Evolutionary conservation across 768 basidiomycete genomes (phyloP).

Genomic region (Lepiota brunneoincarnata): DNA sequence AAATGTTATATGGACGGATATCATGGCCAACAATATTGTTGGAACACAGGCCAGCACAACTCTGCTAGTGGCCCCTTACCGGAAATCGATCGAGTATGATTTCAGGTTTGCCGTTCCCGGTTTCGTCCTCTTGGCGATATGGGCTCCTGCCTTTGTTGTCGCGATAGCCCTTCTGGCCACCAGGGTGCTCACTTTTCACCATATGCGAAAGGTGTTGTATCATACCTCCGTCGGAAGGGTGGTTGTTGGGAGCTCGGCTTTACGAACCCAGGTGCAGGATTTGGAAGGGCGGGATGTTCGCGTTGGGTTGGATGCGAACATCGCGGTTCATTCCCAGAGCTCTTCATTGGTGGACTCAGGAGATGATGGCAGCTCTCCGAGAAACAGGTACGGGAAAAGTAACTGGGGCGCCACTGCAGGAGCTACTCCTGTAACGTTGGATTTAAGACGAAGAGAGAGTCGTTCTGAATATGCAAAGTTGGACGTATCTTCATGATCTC

Average conservation of each 20-base stretch:
- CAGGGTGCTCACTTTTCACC: neutral
- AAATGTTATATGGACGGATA: neutral
- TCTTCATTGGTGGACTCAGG: no score
- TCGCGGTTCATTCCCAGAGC: no score
- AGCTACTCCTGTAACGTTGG: no score
- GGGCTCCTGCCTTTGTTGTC: neutral
- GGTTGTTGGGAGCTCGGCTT: neutral
- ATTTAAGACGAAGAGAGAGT: no score
- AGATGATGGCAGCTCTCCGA: no score
- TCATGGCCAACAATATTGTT: neutral
- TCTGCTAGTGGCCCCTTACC: neutral
- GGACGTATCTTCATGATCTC: no score
- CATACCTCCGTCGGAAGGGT: slow-evolving; percentile 1
- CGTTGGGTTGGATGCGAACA: no score
- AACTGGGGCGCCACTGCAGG: no score
- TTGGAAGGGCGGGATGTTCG: neutral
- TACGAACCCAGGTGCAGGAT: neutral
- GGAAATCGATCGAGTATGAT: neutral
- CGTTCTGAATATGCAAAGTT: no score
- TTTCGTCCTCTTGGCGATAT: neutral
- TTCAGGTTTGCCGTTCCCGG: slow-evolving; percentile 1
- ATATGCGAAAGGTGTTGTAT: neutral
- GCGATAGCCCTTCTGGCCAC: neutral
- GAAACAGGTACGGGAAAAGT: no score
- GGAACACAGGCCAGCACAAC: neutral